These are phyloP conservation scores for Aspergillus glaucus DNA, from an alignment of 2,329 filamentous ascomycete species.

Conservation along the genomic window DNA sequence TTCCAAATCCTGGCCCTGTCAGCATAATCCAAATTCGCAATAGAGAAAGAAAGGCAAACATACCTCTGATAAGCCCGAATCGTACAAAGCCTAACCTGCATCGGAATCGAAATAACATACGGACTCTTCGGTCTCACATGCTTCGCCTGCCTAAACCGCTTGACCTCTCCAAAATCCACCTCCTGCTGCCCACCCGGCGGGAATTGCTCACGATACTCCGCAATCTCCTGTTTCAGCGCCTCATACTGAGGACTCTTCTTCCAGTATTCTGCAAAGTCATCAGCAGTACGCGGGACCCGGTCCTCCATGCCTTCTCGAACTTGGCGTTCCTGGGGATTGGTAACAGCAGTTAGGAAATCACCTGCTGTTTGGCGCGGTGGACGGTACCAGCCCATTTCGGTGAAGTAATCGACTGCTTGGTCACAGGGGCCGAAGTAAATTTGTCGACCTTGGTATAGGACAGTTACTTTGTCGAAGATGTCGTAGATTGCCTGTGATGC, in stretches of 20 bases:
- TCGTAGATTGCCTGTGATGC: constrained; percentile 49
- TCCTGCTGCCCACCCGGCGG: constrained; percentile 27
- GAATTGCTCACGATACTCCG: constrained; percentile 24
- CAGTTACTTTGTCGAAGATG: constrained; percentile 66
- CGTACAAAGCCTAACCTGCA: constrained; percentile 76
- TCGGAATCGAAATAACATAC: constrained; percentile 68
- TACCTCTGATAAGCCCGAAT: constrained; percentile 69
- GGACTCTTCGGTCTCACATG: constrained; percentile 44
- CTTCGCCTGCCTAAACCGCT: constrained; percentile 30
- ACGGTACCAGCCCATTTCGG: constrained; percentile 62
- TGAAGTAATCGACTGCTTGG: constrained; percentile 60
- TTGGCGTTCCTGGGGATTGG: constrained; percentile 56
- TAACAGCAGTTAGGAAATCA: constrained; percentile 65
- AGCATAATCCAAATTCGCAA: constrained; percentile 2
- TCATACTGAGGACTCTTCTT: constrained; percentile 30
- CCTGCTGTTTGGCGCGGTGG: constrained; percentile 61
- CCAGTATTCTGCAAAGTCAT: constrained; percentile 58
- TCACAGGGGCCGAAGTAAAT: constrained; percentile 66
- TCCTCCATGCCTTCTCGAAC: constrained; percentile 54
- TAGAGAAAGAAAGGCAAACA: neutral
- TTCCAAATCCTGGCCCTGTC: constrained; percentile 51
- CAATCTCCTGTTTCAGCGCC: constrained; percentile 29
- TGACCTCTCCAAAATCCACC: constrained; percentile 25
- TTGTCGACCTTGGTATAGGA: constrained; percentile 69
- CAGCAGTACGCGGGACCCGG: constrained; percentile 58